Evolutionary conservation across 2,329 filamentous ascomycete species (phyloP).

Genomic region (Diaporthe eres): DNA sequence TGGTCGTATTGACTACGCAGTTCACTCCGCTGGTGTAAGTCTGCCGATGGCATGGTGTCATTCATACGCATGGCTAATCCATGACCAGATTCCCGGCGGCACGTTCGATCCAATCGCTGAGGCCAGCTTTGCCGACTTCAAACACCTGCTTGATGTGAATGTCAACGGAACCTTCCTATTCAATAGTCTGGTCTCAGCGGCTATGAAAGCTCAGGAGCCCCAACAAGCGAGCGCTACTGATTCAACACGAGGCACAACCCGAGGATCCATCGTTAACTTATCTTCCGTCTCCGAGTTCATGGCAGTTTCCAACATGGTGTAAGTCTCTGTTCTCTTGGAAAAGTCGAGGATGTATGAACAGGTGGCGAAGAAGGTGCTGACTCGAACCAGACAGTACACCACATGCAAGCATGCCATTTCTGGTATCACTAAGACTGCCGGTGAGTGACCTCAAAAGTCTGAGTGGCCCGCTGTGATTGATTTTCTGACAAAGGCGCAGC

Average conservation of each 20-base stretch:
- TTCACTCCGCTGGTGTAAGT: constrained; percentile 38
- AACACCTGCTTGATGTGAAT: constrained; percentile 31
- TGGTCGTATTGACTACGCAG: constrained; percentile 33
- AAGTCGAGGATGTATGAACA: no score
- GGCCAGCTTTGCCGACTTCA: constrained; percentile 37
- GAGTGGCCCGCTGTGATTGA: neutral
- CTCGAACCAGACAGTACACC: constrained; percentile 25
- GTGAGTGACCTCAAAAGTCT: neutral
- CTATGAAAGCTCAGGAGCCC: constrained; percentile 29
- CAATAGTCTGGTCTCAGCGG: constrained; percentile 19
- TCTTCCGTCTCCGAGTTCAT: constrained; percentile 12
- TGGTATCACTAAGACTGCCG: constrained; percentile 35
- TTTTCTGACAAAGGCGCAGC: neutral
- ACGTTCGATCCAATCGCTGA: constrained; percentile 35
- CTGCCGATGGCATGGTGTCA: neutral
- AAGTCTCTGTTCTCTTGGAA: neutral
- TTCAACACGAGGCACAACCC: constrained; percentile 11
- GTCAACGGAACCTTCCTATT: constrained; percentile 35
- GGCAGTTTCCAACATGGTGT: constrained; percentile 37
- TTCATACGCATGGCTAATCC: neutral
- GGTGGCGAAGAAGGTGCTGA: neutral
- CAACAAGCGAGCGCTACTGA: constrained; percentile 1
- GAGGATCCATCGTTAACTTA: constrained; percentile 23
- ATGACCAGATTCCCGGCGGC: constrained; percentile 12
- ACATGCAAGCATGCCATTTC: constrained; percentile 34